These are phyloP conservation scores for Monosporascus ibericus DNA, from an alignment of 2,329 filamentous ascomycete genomes.

Conservation along the genomic window DNA sequence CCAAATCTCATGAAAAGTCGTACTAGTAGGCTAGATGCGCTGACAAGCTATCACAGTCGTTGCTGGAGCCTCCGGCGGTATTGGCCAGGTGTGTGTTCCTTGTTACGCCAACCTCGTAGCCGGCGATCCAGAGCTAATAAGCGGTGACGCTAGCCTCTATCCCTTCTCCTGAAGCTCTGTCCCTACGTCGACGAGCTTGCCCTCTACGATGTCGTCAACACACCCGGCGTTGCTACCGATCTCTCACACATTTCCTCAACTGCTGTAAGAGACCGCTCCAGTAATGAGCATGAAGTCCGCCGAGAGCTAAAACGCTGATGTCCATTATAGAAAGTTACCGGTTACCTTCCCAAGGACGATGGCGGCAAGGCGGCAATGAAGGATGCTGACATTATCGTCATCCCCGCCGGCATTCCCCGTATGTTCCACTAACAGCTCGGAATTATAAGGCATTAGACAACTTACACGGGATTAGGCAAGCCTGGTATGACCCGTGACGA, in stretches of 20 bases:
- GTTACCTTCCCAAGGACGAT: constrained; percentile 80
- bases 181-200: constrained; percentile 86
- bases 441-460: constrained; percentile 6
- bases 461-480: constrained; percentile 61
- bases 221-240: constrained; percentile 90
- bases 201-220: constrained; percentile 99
- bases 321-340: constrained; percentile 64
- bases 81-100: constrained; percentile 72
- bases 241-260: constrained; percentile 94
- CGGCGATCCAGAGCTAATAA: constrained; percentile 6
- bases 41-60: constrained; percentile 49
- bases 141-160: constrained; percentile 65
- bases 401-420: constrained; percentile 97
- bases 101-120: neutral
- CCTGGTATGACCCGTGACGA: constrained; percentile 99
- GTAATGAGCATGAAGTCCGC: neutral
- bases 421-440: constrained; percentile 31
- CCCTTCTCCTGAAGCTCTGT: constrained; percentile 88
- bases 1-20: constrained; percentile 1
- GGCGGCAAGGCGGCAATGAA: constrained; percentile 85
- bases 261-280: constrained; percentile 49
- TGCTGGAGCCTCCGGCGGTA: constrained; percentile 95
- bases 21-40: neutral
- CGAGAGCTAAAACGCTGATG: constrained; percentile 22
- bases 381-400: constrained; percentile 91